Evolutionary conservation across 164 flowering plant species (phyloP).

Genomic region (Vitis rotundifolia): DNA sequence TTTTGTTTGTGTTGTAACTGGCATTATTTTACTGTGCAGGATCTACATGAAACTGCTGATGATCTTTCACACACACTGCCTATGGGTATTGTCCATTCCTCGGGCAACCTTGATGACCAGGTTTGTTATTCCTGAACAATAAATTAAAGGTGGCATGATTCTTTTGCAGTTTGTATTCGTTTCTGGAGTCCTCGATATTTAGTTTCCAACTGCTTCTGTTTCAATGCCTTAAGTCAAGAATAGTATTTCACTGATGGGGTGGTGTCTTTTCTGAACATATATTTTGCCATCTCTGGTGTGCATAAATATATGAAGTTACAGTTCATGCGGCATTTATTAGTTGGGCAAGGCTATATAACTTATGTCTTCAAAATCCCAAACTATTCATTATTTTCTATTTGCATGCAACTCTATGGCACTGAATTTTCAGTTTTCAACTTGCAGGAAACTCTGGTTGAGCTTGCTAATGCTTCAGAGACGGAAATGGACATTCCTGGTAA

Average conservation of each 20-base stretch:
- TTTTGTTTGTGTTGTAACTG: neutral
- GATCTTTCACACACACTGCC: conserved; percentile 24
- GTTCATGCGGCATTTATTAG: no score
- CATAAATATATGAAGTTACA: no score
- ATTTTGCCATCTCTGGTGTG: no score
- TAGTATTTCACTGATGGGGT: no score
- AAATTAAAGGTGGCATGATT: neutral
- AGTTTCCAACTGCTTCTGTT: neutral
- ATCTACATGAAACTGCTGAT: conserved; percentile 23
- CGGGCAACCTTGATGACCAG: conserved; percentile 37
- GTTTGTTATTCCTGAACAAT: conserved; percentile 9
- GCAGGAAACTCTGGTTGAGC: conserved; percentile 44
- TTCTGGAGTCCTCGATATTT: neutral
- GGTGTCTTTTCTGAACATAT: no score
- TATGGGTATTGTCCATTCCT: conserved; percentile 23
- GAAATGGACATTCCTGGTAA: conserved; percentile 36
- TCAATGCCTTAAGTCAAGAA: no score
- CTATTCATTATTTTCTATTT: neutral
- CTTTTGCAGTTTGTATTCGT: no score
- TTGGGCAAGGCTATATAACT: no score
- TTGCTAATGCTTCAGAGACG: conserved; percentile 40
- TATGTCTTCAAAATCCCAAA: neutral
- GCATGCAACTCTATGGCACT: neutral
- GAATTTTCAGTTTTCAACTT: neutral
- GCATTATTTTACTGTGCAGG: conserved; percentile 11